Evolutionary conservation across 2,329 filamentous ascomycete genomes (phyloP).

Genomic region (Fusarium albidum): DNA sequence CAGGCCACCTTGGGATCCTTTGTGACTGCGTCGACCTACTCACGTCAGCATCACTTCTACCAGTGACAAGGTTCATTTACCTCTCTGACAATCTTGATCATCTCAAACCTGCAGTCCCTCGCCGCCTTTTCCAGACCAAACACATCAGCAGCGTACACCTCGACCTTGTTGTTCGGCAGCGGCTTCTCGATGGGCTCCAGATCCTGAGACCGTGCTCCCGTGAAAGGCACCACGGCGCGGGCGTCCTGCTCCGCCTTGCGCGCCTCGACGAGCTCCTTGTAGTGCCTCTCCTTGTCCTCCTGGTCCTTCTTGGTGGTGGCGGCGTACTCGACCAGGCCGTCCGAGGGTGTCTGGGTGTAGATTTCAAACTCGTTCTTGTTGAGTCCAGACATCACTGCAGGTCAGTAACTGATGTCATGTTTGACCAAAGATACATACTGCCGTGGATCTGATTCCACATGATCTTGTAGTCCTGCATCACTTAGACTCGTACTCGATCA

Average conservation of each 20-base stretch:
- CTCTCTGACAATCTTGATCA: conserved; percentile 21
- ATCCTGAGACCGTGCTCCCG: neutral
- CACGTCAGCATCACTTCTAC: too few species aligned
- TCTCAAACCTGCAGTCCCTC: conserved; percentile 18
- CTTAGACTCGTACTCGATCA: too few species aligned
- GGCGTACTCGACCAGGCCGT: too few species aligned
- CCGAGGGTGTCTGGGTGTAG: too few species aligned
- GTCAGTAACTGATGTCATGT: too few species aligned
- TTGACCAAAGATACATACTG: neutral
- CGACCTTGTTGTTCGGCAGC: conserved; percentile 1
- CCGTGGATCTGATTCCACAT: conserved; percentile 4
- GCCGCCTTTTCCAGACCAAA: conserved; percentile 11
- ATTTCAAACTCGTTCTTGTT: neutral
- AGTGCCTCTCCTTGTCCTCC: too few species aligned
- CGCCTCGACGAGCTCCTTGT: neutral
- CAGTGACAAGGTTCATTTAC: too few species aligned
- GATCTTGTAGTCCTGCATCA: conserved; percentile 4
- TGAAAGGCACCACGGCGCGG: too few species aligned
- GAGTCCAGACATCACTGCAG: neutral
- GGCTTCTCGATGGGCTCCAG: conserved; percentile 1
- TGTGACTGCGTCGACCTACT: too few species aligned
- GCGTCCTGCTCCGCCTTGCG: neutral
- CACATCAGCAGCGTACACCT: neutral
- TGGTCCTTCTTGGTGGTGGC: too few species aligned
- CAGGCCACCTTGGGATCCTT: too few species aligned